Conservation (phyloP, 495 filamentous ascomycete species). For the Talaromyces nanjingensis region DNA sequence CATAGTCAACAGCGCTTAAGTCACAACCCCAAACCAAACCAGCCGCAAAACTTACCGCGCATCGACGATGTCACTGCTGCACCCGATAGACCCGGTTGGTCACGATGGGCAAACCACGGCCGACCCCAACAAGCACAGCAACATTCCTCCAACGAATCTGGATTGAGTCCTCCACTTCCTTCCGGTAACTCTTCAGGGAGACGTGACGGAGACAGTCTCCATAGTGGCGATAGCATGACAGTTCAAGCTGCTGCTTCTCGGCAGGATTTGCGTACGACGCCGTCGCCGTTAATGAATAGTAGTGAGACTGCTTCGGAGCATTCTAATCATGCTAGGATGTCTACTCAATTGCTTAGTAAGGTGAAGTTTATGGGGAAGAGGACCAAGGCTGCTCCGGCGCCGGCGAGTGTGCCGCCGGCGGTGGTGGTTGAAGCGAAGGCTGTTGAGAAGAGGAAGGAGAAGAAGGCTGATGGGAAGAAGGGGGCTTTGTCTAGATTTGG, state of each 20-base stretch:
- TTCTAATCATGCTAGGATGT: background rate
- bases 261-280: constrained; percentile 12
- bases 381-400: background rate
- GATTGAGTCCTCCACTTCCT: background rate
- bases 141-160: background rate
- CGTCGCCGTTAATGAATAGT: constrained; percentile 2
- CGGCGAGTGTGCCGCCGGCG: background rate
- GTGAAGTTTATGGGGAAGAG: constrained; percentile 8
- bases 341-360: constrained; percentile 1
- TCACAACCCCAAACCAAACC: background rate
- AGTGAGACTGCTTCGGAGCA: constrained; percentile 1
- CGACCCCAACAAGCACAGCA: background rate
- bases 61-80: background rate
- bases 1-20: background rate
- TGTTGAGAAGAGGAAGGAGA: background rate
- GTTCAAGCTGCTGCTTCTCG: constrained; percentile 10
- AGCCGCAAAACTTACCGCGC: background rate
- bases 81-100: background rate
- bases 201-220: constrained; percentile 5
- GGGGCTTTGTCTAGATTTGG: constrained; percentile 11
- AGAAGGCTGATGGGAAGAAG: constrained; percentile 13
- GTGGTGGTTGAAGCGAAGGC: background rate
- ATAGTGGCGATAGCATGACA: constrained; percentile 10
- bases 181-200: background rate
- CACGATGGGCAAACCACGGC: background rate